Conservation (phyloP, 1,139 yeast genomes). For the Saccharomyces hybrid region DNA sequence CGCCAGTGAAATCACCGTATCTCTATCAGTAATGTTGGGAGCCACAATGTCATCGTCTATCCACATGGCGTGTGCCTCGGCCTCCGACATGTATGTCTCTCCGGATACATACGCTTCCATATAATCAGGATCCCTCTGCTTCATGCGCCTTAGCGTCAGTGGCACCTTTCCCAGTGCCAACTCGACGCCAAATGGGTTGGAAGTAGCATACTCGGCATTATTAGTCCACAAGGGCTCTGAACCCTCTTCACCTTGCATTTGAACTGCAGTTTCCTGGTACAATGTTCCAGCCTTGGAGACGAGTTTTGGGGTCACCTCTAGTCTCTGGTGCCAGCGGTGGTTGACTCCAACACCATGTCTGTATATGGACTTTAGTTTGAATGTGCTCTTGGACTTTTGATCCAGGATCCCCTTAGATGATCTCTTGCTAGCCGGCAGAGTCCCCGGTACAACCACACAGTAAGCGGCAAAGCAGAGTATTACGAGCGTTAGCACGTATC, state of each 20-base stretch:
- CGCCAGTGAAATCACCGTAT: conserved; percentile 69
- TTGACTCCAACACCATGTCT: conserved; percentile 17
- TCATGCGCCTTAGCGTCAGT: conserved; percentile 40
- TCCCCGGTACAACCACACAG: background rate
- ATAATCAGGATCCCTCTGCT: conserved; percentile 53
- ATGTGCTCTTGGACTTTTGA: conserved; percentile 3
- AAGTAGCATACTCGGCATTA: conserved; percentile 12
- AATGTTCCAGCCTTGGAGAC: background rate
- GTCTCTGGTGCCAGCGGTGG: conserved; percentile 10
- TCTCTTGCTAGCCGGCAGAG: background rate
- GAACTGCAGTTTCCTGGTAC: background rate
- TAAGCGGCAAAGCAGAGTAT: background rate
- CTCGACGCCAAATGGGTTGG: conserved; percentile 22
- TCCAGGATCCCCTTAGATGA: background rate
- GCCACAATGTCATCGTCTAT: conserved; percentile 41
- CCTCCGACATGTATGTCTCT: conserved; percentile 36
- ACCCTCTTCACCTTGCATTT: conserved; percentile 7
- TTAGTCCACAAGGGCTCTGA: conserved; percentile 21
- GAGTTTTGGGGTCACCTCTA: background rate
- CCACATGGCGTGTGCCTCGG: conserved; percentile 41
- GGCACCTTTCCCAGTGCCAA: conserved; percentile 15
- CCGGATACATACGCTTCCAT: conserved; percentile 54
- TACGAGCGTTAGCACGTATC: background rate
- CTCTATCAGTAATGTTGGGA: conserved; percentile 70
- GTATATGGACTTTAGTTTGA: conserved; percentile 14